phyloP scores from a whole-genome alignment of 768 basidiomycete genomes.

The Russula olivacea region DNA sequence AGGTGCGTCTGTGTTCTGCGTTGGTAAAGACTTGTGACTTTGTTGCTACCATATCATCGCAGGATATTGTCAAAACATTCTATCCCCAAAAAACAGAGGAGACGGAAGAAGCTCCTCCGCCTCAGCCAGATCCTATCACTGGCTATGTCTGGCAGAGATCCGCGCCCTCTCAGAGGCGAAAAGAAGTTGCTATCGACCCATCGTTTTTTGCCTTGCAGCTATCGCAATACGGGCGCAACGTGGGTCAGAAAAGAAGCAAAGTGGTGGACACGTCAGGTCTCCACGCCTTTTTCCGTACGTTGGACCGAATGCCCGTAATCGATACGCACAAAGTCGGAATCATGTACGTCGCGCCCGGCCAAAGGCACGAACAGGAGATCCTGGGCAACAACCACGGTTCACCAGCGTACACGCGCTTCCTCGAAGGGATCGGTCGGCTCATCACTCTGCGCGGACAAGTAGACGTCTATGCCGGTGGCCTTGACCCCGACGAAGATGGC shows the following conservation, averaged over 20 bases:
- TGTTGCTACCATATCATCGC: slow-evolving; percentile 2
- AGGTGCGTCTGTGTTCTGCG: slow-evolving; percentile 19
- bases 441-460: slow-evolving; percentile 85
- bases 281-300: slow-evolving; percentile 51
- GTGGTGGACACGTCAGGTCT: slow-evolving; percentile 50
- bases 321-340: slow-evolving; percentile 97
- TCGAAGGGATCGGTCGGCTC: slow-evolving; percentile 82
- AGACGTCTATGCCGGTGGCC: slow-evolving; percentile 88
- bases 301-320: slow-evolving; percentile 88
- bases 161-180: slow-evolving; percentile 83
- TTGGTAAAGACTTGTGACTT: background rate
- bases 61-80: slow-evolving; percentile 19
- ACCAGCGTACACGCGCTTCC: slow-evolving; percentile 88
- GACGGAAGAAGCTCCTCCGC: slow-evolving; percentile 26
- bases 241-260: slow-evolving; percentile 42
- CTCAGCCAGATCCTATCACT: slow-evolving; percentile 64
- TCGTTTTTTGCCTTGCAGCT: slow-evolving; percentile 82
- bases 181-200: slow-evolving; percentile 80
- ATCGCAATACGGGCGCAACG: slow-evolving; percentile 61
- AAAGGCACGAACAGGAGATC: slow-evolving; percentile 78
- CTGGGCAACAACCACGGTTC: slow-evolving; percentile 88
- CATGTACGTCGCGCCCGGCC: slow-evolving; percentile 91
- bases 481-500: slow-evolving; percentile 88
- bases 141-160: slow-evolving; percentile 86
- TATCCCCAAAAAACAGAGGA: slow-evolving; percentile 17